These are phyloP conservation scores for Symbiodinium natans DNA, from an alignment of 73 alveolate species.

Conservation along the genomic window DNA sequence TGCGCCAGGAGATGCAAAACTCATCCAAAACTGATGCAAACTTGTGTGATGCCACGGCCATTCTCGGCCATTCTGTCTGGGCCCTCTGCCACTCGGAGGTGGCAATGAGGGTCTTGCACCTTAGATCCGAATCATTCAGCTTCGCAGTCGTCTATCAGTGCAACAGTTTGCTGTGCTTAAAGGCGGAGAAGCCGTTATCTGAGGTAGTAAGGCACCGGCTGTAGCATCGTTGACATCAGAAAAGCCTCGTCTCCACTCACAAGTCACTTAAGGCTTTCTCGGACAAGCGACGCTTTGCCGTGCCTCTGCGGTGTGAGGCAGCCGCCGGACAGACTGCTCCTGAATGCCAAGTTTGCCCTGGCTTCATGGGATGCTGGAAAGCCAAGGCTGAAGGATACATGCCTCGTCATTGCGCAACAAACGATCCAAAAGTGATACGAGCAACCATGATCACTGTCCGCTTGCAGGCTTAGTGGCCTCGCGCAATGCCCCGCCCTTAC, in stretches of 20 bases:
- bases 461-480: neutral
- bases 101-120: neutral
- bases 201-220: neutral
- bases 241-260: slow-evolving; percentile 17
- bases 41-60: no score
- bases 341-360: neutral
- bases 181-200: neutral
- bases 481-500: neutral
- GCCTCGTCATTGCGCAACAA: no score
- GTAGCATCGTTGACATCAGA: slow-evolving; percentile 18
- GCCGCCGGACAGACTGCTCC: neutral
- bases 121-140: no score
- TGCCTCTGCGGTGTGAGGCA: neutral
- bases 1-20: neutral
- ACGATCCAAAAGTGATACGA: no score
- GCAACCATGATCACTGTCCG: no score
- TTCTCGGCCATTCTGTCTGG: neutral
- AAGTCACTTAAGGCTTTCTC: no score
- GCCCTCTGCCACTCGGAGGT: neutral
- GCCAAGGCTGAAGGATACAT: no score
- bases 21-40: neutral
- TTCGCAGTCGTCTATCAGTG: no score
- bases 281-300: no score
- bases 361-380: neutral
- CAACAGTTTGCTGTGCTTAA: no score